Percentiles rank a stretch among this genome's conserved stretches.
phyloP scores from a whole-genome alignment of 78 protist genomes.

The Dictyostelium capitatum region DNA sequence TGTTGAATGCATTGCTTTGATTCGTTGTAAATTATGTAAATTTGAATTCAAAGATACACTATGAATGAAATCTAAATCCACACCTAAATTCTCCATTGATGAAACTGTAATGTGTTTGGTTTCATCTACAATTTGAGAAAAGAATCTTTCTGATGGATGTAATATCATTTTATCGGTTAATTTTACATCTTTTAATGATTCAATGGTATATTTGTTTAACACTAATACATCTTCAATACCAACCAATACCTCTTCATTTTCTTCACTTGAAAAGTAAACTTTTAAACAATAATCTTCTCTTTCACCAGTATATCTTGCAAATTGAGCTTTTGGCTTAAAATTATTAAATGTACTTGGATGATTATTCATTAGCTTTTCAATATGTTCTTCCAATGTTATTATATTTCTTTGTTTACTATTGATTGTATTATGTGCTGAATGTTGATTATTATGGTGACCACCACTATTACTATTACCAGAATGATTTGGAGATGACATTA shows the following conservation, averaged over 20 bases:
- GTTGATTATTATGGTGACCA: not conserved
- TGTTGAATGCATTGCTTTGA: not conserved
- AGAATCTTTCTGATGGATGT: constrained; percentile 56
- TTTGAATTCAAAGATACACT: not conserved
- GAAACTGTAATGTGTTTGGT: constrained; percentile 29
- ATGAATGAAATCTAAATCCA: constrained; percentile 25
- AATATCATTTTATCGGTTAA: constrained; percentile 18
- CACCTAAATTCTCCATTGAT: constrained; percentile 18
- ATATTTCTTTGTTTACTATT: not conserved
- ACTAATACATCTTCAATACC: constrained; percentile 72
- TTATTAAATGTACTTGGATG: not conserved
- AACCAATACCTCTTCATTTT: constrained; percentile 37
- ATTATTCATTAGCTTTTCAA: not conserved
- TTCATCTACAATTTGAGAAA: constrained; percentile 41
- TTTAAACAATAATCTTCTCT: constrained; percentile 34
- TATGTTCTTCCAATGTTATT: constrained; percentile 37
- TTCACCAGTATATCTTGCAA: constrained; percentile 75
- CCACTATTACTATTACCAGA: not conserved
- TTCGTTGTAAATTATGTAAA: constrained; percentile 5
- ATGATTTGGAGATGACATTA: not conserved
- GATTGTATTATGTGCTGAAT: not conserved
- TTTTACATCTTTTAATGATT: constrained; percentile 14
- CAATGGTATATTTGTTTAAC: constrained; percentile 23
- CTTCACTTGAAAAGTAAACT: constrained; percentile 52
- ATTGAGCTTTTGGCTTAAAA: constrained; percentile 48